Conservation (phyloP, 192 early-diverging fungal genomes). For the Gonapodya prolifera region DNA sequence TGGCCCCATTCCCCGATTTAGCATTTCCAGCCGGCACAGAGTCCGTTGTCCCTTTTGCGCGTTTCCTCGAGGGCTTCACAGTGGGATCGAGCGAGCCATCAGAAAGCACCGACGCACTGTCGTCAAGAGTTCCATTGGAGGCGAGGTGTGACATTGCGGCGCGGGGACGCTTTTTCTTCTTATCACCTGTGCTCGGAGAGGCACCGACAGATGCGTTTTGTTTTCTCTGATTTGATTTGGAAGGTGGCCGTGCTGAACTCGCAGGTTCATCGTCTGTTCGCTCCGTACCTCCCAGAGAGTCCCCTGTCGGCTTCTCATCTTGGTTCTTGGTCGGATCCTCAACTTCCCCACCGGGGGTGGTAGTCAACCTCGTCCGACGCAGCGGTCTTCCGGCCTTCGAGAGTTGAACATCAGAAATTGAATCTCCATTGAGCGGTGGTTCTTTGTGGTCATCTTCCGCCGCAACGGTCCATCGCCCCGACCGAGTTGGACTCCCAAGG, state of each 20-base stretch:
- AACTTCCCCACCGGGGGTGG: not conserved
- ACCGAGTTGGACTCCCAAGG: not conserved
- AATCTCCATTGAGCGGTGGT: not conserved
- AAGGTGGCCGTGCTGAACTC: not conserved
- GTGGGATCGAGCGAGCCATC: not conserved
- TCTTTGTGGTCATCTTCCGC: no score
- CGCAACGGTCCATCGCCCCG: not conserved
- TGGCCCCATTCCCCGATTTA: not conserved
- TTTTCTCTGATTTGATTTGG: not conserved
- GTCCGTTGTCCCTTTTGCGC: not conserved
- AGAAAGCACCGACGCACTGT: not conserved
- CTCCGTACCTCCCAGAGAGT: not conserved
- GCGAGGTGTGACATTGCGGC: not conserved
- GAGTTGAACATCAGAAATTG: not conserved
- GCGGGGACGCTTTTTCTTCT: not conserved
- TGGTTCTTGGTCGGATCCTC: not conserved
- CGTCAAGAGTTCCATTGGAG: not conserved
- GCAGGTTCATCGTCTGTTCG: not conserved
- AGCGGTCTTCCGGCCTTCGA: not conserved
- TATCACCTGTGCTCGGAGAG: not conserved
- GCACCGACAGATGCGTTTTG: not conserved
- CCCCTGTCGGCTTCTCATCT: not conserved
- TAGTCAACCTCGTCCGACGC: not conserved
- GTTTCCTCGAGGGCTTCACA: not conserved
- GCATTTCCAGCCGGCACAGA: not conserved